phyloP scores from a whole-genome alignment of 179 eudicot species.

The Beta lomatogona region DNA sequence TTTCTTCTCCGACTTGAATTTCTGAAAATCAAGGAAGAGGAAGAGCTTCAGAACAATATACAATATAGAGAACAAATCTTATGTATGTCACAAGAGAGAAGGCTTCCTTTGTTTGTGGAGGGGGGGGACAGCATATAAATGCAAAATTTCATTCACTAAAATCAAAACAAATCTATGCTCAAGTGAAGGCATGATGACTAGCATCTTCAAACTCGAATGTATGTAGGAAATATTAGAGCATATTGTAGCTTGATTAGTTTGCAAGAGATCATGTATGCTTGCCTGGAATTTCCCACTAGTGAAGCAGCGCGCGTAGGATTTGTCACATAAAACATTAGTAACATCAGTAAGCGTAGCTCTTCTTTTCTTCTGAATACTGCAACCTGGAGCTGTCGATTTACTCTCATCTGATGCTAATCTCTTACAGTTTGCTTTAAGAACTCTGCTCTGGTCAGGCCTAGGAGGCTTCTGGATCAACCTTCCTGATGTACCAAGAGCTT shows the following conservation, averaged over 20 bases:
- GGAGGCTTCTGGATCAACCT: constrained; percentile 55
- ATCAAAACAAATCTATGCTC: not conserved
- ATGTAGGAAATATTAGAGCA: not conserved
- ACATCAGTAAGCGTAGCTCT: constrained; percentile 70
- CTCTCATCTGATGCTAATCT: constrained; percentile 62
- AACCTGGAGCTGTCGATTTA: constrained; percentile 31
- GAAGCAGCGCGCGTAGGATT: constrained; percentile 34
- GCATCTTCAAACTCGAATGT: too few relatives aligned
- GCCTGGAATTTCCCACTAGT: constrained; percentile 51
- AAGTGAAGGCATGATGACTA: not conserved
- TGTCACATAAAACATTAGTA: constrained; percentile 53
- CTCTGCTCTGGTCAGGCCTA: constrained; percentile 49
- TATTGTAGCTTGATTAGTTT: not conserved
- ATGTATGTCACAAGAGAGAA: too few relatives aligned
- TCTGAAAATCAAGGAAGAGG: constrained; percentile 33
- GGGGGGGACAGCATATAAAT: not conserved
- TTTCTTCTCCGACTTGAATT: constrained; percentile 50
- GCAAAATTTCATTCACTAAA: not conserved
- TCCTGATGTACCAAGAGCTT: constrained; percentile 50
- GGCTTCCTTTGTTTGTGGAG: too few relatives aligned
- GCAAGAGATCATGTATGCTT: constrained; percentile 6
- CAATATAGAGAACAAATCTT: not conserved
- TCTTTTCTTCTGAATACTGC: constrained; percentile 53
- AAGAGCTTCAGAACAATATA: constrained; percentile 10
- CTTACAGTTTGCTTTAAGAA: constrained; percentile 43